A percentile compares a stretch with the other conserved stretches of the same genome.
These are phyloP conservation scores for Colletotrichum destructivum DNA, from an alignment of 2,329 filamentous ascomycete genomes.

Conservation along the genomic window DNA sequence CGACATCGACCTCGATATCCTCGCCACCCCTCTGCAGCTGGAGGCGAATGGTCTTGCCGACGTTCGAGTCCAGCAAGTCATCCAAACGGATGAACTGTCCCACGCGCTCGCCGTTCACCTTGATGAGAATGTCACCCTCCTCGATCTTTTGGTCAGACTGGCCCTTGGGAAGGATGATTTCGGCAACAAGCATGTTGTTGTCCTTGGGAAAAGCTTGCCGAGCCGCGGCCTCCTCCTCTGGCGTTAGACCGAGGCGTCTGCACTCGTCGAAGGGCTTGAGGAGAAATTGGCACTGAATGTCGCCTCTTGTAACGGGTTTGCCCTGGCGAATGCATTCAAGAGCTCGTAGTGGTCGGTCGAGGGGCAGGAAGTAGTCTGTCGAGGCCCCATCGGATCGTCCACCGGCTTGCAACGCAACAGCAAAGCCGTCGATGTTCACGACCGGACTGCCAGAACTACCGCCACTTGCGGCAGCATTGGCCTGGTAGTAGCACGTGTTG, in stretches of 20 bases:
- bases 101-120: constrained; percentile 93
- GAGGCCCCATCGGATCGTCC: constrained; percentile 94
- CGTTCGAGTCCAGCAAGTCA: constrained; percentile 90
- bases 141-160: constrained; percentile 90
- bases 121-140: constrained; percentile 93
- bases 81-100: constrained; percentile 95
- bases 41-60: constrained; percentile 83
- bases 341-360: constrained; percentile 91
- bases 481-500: constrained; percentile 93
- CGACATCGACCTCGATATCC: constrained; percentile 86
- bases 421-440: constrained; percentile 93
- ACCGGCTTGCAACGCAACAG: constrained; percentile 93
- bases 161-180: constrained; percentile 92
- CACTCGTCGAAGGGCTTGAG: constrained; percentile 99
- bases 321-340: constrained; percentile 87
- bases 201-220: constrained; percentile 90
- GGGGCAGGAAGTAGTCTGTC: constrained; percentile 96
- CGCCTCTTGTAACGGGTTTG: constrained; percentile 85
- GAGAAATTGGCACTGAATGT: constrained; percentile 98
- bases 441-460: constrained; percentile 99
- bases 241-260: constrained; percentile 85
- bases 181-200: constrained; percentile 96
- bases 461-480: constrained; percentile 95
- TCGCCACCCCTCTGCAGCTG: constrained; percentile 91
- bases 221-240: constrained; percentile 89